Evolutionary conservation across 225 moss, liverwort and hornwort species (phyloP), one percentile per base, ranked within the genome.

Genomic region (Rhytidiadelphus loreus): DNA sequence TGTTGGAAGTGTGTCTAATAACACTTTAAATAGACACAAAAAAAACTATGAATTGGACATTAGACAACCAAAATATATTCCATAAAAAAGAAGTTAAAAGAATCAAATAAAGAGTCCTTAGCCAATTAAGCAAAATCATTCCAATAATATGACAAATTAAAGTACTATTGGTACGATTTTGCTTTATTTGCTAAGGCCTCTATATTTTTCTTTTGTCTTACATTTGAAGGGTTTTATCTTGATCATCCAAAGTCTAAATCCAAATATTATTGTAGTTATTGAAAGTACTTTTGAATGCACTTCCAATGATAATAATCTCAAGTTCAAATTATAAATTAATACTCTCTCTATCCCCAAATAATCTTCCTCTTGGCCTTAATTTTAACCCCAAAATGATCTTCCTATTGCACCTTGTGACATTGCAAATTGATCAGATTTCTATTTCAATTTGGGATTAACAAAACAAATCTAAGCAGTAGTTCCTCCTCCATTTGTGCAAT

Each of bases 11-110:
- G 2, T 22, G 23, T 25, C 41, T 14, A 14, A 8, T 24, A 70
- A 41, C 0, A 25, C 5, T 1, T 41, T 5, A 15, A 41, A 15
- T 0, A 41, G 0, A 70, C 1, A 25, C 5, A 70, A 41, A 0
- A 16, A n/a, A 39, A 70, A 25, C 0, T 23, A 0, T 24, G 23
- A 70, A 41, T 8, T 41, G 0, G 3, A 41, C 4, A 39, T 41
- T 41, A 3, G 25, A 70, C 8, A 25, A 41, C 25, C 15, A 15
- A 26, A 41, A 15, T 26, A 25, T 70, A 41, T 25, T 1, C 5
- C 4, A 25, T 41, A 8, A 14, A 25, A 13, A 39, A 15, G 2
- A 68, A 20, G 8, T 0, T 41, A 15, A 70, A 41, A 41, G 8
- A 8, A 12, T 41, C 41, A 70, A 24, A 39, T 13, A 3, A 24